Evolutionary conservation across 768 basidiomycete genomes (phyloP), one percentile per base, ranked within the genome.

Genomic region (Boletus fagicola): DNA sequence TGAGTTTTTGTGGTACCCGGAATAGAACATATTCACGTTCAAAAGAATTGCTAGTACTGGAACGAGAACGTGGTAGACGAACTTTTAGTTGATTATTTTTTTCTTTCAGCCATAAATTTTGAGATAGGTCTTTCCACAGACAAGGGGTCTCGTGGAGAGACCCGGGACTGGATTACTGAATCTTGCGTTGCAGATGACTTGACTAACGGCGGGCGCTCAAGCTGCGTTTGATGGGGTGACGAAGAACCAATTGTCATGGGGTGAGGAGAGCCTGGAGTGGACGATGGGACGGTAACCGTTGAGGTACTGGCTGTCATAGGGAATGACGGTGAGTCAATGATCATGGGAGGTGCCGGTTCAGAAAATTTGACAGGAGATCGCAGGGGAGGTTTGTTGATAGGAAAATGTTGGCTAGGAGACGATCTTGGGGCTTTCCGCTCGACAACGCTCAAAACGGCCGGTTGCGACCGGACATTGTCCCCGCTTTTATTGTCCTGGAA

Each of bases 381-480:
- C 12, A 42, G n/a, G 13, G 47, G 12, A 36, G 68, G 54, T 42
- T 55, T 62, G 47, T 63, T 67, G 46, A 58, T 24, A 54, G 58
- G 60, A 36, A 66, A 68, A 8, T 4, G 54, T 36, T 58, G 61
- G 24, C 39, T 42, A 54, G 58, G 54, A 42, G 38, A 9, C 2
- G 54, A 46, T 43, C 42, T 54, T 12, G 63, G 57, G 6, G 42
- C 43, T 28, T 64, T 72, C 28, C 69, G 61, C 45, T 71, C 71
- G 15, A 72, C 48, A 24, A 72, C 60, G 26, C 53, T 51, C 16
- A 67, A 62, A 12, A 71, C 35, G 12, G 65, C 46, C 2, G 70
- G 58, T 53, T 79, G 80, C 10, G 76, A 44, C 31, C 13, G 74
- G 20, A 76, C 72, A 0, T 76, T 75, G 33, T 72, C 66, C 44